These are phyloP conservation scores for Skeletonema grethae DNA, from an alignment of 108 stramenopile species.

Conservation along the genomic window DNA sequence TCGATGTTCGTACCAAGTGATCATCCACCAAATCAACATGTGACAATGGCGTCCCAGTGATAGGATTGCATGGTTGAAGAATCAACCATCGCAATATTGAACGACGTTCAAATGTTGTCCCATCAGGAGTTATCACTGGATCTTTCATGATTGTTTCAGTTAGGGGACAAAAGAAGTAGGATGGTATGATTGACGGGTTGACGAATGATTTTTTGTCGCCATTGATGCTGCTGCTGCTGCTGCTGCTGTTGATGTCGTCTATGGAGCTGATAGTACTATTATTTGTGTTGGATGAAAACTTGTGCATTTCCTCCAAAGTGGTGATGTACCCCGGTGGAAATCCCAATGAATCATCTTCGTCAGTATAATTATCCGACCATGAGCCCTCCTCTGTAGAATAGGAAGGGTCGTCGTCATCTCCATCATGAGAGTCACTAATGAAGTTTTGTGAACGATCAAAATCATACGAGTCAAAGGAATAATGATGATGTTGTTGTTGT, in stretches of 20 bases:
- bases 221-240: neutral
- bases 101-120: constrained; percentile 52
- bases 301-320: constrained; percentile 23
- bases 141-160: constrained; percentile 60
- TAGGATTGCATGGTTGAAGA: constrained; percentile 19
- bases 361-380: constrained; percentile 6
- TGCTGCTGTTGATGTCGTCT: neutral
- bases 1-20: constrained; percentile 20
- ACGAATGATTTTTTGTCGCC: neutral
- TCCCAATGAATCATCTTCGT: constrained; percentile 30
- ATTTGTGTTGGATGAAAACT: constrained; percentile 8
- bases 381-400: constrained; percentile 1
- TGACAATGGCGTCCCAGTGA: constrained; percentile 17
- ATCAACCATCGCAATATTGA: constrained; percentile 43
- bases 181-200: constrained; percentile 46
- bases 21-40: constrained; percentile 33
- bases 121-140: constrained; percentile 59
- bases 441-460: neutral
- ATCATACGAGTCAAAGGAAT: constrained; percentile 3
- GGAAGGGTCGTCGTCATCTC: neutral
- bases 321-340: constrained; percentile 50
- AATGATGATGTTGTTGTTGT: neutral
- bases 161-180: constrained; percentile 63
- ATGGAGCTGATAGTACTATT: neutral
- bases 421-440: neutral